Evolutionary conservation across 768 basidiomycete genomes (phyloP), one percentile per base, ranked within the genome.

Genomic region (Mycena filopes): DNA sequence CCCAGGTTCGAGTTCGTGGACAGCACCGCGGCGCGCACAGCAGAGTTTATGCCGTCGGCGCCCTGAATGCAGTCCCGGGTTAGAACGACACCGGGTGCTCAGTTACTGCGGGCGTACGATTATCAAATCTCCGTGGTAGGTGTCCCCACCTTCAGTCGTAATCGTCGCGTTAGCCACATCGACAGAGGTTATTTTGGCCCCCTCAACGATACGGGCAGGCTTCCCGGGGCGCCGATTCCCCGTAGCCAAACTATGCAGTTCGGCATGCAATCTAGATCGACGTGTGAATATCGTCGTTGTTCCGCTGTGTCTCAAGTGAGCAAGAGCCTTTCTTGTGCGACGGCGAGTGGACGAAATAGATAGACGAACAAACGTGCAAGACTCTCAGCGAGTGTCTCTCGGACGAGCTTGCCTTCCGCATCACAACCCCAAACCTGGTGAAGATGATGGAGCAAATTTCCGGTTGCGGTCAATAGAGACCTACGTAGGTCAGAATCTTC

Each of bases 1-100:
- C 64, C 64, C 15, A 50, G 28, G 26, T 33, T 51, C 4, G 48
- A 41, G 1, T 33, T 51, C 4, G 48, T 47, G 1, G 64, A 65
- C 26, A 65, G 15, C n/a, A 65, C 57, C 21, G 67, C 67, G 16
- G 54, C 58, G 48, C 67, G 63, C 11, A 68, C 60, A 12, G 62
- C 56, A 45, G 67, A 68, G 47, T 68, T 68, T n/a, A 68, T 65
- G 2, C 67, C 67, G 23, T 68, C 67, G 18, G 67, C 63, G 36
- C 67, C 67, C 66, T 67, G n/a, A 9, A 36, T n/a, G n/a, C n/a
- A 40, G 31, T 23, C 9, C 26, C 15, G 23, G 15, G 42, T 67
- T 31, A 51, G 66, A n/a, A 18, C n/a, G n/a, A n/a, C 3, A 23
- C 16, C 28, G 28, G 9, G 2, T 42, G 21, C 10, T 23, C 31